Evolutionary conservation across 2,329 filamentous ascomycete genomes (phyloP).

Genomic region (Calonectria pseudoturangicola): DNA sequence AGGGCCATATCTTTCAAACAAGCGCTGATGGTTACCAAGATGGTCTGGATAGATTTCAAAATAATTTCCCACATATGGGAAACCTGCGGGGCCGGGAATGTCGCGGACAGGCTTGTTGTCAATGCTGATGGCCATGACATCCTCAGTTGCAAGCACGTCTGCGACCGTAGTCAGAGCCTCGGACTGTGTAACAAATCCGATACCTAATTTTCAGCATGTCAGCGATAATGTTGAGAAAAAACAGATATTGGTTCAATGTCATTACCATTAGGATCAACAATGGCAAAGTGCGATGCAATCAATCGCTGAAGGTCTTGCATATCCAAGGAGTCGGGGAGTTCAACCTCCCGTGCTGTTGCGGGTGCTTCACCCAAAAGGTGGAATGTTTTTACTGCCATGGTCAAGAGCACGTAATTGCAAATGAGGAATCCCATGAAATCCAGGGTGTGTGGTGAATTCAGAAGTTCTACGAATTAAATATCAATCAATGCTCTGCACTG

Average conservation of each 20-base stretch:
- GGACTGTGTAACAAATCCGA: conserved; percentile 12
- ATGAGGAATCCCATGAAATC: background rate
- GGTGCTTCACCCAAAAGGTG: conserved; percentile 15
- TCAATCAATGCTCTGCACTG: background rate
- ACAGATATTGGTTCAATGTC: background rate
- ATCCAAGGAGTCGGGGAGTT: background rate
- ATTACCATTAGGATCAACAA: conserved; percentile 16
- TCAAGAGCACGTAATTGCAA: background rate
- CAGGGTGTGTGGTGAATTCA: background rate
- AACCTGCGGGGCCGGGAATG: conserved; percentile 69
- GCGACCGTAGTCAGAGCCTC: conserved; percentile 11
- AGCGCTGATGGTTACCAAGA: conserved; percentile 72
- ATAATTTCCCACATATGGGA: conserved; percentile 71
- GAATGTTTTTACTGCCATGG: conserved; percentile 16
- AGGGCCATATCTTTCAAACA: conserved; percentile 72
- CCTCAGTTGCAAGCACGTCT: conserved; percentile 37
- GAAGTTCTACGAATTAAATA: conserved; percentile 7
- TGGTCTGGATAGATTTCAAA: conserved; percentile 75
- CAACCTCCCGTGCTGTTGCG: conserved; percentile 7
- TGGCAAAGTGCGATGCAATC: conserved; percentile 11
- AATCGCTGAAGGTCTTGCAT: conserved; percentile 1
- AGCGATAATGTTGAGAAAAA: background rate
- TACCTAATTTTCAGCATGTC: background rate
- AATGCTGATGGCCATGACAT: conserved; percentile 65
- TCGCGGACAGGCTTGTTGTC: conserved; percentile 69